A percentile compares a stretch with the other conserved stretches of the same genome.
Evolutionary conservation across 257 asterid species (phyloP).

Genomic region (Agastache rugosa): DNA sequence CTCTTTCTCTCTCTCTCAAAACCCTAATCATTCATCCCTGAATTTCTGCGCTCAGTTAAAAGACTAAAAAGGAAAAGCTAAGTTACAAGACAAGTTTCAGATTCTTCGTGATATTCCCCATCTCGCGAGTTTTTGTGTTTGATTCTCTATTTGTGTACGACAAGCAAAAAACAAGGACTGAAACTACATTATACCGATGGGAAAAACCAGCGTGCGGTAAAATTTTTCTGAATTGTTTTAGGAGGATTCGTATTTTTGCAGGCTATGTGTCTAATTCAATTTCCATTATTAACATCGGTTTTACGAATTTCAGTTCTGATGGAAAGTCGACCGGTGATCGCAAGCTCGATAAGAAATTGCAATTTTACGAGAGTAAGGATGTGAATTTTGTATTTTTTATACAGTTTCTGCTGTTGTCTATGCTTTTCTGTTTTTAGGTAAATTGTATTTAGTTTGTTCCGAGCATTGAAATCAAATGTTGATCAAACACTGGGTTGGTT

Average conservation of each 20-base stretch:
- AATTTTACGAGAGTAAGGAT: slow-evolving; percentile 64
- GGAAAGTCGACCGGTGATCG: slow-evolving; percentile 53
- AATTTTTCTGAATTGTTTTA: not conserved
- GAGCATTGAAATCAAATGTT: not conserved
- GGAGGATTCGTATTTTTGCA: not conserved
- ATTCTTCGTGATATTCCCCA: not conserved
- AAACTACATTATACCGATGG: slow-evolving; percentile 37
- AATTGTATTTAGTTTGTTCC: not conserved
- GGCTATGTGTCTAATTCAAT: not conserved
- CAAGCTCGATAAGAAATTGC: slow-evolving; percentile 74
- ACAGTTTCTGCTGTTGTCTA: not conserved
- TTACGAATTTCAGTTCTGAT: slow-evolving; percentile 50
- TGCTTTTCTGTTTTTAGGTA: not conserved
- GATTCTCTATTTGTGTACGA: not conserved
- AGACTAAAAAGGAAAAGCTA: not conserved
- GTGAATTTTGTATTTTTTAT: not conserved
- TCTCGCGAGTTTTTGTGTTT: not conserved
- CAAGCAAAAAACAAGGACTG: not conserved
- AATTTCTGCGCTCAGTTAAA: not conserved
- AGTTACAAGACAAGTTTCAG: not conserved
- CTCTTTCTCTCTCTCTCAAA: not conserved
- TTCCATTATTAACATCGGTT: not conserved
- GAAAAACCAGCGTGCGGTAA: slow-evolving; percentile 54
- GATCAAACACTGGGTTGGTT: too few relatives aligned
- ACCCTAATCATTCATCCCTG: slow-evolving; percentile 33